Evolutionary conservation across 148 eudicot species (phyloP).

Genomic region (Gaultheria prostrata): DNA sequence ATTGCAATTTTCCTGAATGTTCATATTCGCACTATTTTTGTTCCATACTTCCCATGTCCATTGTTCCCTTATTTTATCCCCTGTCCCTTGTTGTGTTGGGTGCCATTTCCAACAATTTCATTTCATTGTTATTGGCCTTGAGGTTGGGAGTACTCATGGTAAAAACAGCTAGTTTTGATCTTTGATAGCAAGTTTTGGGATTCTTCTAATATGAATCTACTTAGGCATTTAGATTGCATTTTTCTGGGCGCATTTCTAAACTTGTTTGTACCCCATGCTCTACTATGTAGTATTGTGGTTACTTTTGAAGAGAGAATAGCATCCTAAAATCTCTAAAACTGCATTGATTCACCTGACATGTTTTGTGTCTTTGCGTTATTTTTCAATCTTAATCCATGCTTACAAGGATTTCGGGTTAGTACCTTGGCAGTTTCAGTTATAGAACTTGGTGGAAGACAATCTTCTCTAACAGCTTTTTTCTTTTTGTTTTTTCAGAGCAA

Average conservation of each 20-base stretch:
- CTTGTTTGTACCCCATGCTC: not conserved
- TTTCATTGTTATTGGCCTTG: not conserved
- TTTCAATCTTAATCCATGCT: not conserved
- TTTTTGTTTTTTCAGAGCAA: conserved; percentile 45
- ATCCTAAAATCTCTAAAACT: not conserved
- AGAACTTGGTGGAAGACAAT: not conserved
- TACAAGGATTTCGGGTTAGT: not conserved
- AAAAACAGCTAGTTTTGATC: not conserved
- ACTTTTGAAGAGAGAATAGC: not conserved
- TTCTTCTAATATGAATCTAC: not conserved
- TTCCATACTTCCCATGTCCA: not conserved
- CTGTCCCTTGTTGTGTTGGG: not conserved
- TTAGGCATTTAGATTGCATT: not conserved
- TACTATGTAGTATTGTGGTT: not conserved
- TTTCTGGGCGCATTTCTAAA: not conserved
- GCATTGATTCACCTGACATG: not conserved
- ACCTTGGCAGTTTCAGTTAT: not conserved
- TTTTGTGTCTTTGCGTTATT: not conserved
- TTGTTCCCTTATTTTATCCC: not conserved
- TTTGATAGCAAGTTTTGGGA: not conserved
- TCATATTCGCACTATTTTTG: not conserved
- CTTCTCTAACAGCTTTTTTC: not conserved
- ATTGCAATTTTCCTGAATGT: not conserved
- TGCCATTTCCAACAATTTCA: not conserved
- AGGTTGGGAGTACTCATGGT: not conserved